A percentile compares a stretch with the other conserved stretches of the same genome.
Conservation (phyloP, 495 filamentous ascomycete genomes). For the Sordaria brevicollis region DNA sequence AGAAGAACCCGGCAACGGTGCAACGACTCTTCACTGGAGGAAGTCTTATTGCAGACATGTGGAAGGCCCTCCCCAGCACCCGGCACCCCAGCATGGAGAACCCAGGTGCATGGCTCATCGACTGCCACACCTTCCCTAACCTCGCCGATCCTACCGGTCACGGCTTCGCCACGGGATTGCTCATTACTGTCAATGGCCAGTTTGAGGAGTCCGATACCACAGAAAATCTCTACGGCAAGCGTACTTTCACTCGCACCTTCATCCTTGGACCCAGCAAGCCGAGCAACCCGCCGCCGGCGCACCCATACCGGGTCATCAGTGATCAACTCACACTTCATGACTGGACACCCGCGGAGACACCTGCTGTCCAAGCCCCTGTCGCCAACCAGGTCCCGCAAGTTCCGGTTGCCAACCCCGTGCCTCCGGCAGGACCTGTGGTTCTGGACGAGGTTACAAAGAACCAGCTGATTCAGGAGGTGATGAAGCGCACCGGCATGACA, state of each 20-base stretch:
- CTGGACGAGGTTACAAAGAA: slow-evolving; percentile 43
- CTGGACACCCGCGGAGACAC: slow-evolving; percentile 21
- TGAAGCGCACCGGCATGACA: slow-evolving; percentile 60
- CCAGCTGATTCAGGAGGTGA: slow-evolving; percentile 53
- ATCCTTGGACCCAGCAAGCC: slow-evolving; percentile 64
- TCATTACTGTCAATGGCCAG: slow-evolving; percentile 72
- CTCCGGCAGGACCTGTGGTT: slow-evolving; percentile 7
- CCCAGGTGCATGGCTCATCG: slow-evolving; percentile 62
- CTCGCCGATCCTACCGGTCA: slow-evolving; percentile 62
- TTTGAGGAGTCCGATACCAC: slow-evolving; percentile 63
- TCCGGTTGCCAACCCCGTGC: not conserved
- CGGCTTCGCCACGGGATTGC: slow-evolving; percentile 53
- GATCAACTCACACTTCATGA: slow-evolving; percentile 64
- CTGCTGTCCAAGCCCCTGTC: slow-evolving; percentile 1
- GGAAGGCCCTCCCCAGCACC: slow-evolving; percentile 61
- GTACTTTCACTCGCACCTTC: slow-evolving; percentile 82
- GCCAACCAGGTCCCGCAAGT: not conserved
- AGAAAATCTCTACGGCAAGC: slow-evolving; percentile 39
- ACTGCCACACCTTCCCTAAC: slow-evolving; percentile 66
- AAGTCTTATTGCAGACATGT: slow-evolving; percentile 56
- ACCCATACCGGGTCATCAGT: slow-evolving; percentile 59
- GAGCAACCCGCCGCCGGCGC: slow-evolving; percentile 24
- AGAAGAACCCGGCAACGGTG: slow-evolving; percentile 42
- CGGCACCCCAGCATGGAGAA: slow-evolving; percentile 59
- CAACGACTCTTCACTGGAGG: slow-evolving; percentile 55